These are phyloP conservation scores for Quercus ilex DNA, from an alignment of 306 rosid genomes.

Conservation along the genomic window DNA sequence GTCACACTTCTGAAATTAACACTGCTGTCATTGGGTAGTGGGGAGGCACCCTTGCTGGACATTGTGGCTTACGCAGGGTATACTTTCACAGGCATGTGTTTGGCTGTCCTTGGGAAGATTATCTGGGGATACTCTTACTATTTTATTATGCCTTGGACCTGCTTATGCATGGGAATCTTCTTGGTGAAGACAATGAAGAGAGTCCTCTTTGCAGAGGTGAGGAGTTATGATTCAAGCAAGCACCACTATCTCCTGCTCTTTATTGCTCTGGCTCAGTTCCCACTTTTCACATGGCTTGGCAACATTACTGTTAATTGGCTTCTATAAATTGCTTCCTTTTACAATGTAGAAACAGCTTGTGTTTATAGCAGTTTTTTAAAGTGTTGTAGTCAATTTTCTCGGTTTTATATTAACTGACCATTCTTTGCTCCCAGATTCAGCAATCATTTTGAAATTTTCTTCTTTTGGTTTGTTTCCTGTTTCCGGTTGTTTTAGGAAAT, in stretches of 20 bases:
- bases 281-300: slow-evolving; percentile 92
- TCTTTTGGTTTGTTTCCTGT: background rate
- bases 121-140: slow-evolving; percentile 68
- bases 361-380: slow-evolving; percentile 12
- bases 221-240: slow-evolving; percentile 84
- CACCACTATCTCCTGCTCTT: slow-evolving; percentile 93
- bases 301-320: slow-evolving; percentile 89
- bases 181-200: slow-evolving; percentile 96
- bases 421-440: background rate
- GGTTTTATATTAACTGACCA: background rate
- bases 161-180: slow-evolving; percentile 90
- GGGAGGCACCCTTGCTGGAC: slow-evolving; percentile 84
- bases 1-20: slow-evolving; percentile 64
- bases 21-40: slow-evolving; percentile 73
- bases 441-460: background rate
- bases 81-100: slow-evolving; percentile 75
- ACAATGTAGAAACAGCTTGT: slow-evolving; percentile 30
- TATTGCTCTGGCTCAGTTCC: slow-evolving; percentile 87
- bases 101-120: slow-evolving; percentile 73
- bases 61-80: slow-evolving; percentile 86
- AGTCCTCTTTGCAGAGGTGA: slow-evolving; percentile 86
- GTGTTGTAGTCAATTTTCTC: slow-evolving; percentile 8
- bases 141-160: slow-evolving; percentile 85
- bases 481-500: background rate
- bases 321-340: slow-evolving; percentile 36